A percentile compares a stretch with the other conserved stretches of the same genome.
Conservation (phyloP, 495 filamentous ascomycete genomes). For the Entonaema liquescens region DNA sequence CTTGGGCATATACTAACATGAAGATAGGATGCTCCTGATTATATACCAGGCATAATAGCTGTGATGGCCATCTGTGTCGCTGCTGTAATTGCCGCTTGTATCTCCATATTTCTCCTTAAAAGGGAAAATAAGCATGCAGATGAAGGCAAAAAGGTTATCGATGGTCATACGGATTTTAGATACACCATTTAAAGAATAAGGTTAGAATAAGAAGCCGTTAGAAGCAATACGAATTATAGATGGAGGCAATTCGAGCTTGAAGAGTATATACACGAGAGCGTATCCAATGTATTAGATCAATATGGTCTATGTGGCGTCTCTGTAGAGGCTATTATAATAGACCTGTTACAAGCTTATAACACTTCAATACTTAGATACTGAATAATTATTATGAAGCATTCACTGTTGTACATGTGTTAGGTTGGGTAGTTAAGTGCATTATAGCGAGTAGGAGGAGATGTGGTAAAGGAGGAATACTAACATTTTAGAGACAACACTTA, state of each 20-base stretch:
- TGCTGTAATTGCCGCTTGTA: constrained; percentile 29
- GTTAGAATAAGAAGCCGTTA: background rate
- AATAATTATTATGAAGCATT: background rate
- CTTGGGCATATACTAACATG: background rate
- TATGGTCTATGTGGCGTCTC: background rate
- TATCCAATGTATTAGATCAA: background rate
- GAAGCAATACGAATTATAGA: background rate
- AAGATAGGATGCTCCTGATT: constrained; percentile 60
- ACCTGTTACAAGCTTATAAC: no score
- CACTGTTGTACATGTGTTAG: background rate
- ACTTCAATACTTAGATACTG: no score
- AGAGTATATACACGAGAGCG: background rate
- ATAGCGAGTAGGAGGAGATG: no score
- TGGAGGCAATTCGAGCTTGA: background rate
- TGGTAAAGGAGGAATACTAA: no score
- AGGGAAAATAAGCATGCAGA: constrained; percentile 45
- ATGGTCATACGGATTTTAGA: constrained; percentile 43
- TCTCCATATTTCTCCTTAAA: constrained; percentile 41
- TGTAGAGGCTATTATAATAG: no score
- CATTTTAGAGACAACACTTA: no score
- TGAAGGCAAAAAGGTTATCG: constrained; percentile 45
- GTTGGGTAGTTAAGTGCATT: no score
- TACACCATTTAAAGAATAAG: constrained; percentile 43
- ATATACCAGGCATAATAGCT: constrained; percentile 62
- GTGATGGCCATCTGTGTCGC: constrained; percentile 39